Base-by-base conservation (phyloP, 257 asterid species). In the Thymus quinquecostatus region DNA sequence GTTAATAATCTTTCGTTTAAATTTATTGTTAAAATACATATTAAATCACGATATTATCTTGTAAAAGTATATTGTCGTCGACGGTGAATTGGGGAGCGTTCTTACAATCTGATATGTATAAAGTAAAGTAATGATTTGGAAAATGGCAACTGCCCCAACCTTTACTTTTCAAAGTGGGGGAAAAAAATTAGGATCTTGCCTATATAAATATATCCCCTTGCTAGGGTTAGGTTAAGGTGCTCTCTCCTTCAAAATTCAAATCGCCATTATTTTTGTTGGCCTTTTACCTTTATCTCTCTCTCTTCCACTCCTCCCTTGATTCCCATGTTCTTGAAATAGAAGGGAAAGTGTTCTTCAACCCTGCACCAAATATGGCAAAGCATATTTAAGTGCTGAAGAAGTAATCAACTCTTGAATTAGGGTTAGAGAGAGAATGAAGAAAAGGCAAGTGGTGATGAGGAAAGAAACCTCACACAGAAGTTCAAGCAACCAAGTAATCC, bases 121-220 rank as follows among this genome's bases (percentile, higher is more conserved):
- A 36, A 3, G 5, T 36, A 36, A 36, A 36, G 59, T 58, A 48
- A 61, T 34, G 43, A 64, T 55, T 43, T 13, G 48, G 48, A 78
- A 78, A 74, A 65, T 34, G 38, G 69, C 68, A 54, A 63, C 55
- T 50, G 36, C 36, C 57, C 60, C 68, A 72, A 70, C 81, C 72
- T 74, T 79, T 64, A 70, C 77, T 79, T 79, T 79, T 66, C 64
- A 66, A 66, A 81, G 82, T 77, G 86, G 84, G 86, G 84, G 80
- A 64, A 65, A 61, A 76, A 60, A 6, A 43, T 36, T 67, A 64
- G 67, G 75, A 82, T 40, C 36, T 72, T 70, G 60, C 68, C 66
- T 40, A 70, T 79, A 76, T 70, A 77, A 76, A 70, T 74, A 74
- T 47, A 64, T 77, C 72, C 79, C 38, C 70, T 78, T 73, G 71